Evolutionary conservation across 1,284 basidiomycete genomes (phyloP), one percentile per base, ranked within the genome.

Genomic region (Sphaerobolus stellatus): DNA sequence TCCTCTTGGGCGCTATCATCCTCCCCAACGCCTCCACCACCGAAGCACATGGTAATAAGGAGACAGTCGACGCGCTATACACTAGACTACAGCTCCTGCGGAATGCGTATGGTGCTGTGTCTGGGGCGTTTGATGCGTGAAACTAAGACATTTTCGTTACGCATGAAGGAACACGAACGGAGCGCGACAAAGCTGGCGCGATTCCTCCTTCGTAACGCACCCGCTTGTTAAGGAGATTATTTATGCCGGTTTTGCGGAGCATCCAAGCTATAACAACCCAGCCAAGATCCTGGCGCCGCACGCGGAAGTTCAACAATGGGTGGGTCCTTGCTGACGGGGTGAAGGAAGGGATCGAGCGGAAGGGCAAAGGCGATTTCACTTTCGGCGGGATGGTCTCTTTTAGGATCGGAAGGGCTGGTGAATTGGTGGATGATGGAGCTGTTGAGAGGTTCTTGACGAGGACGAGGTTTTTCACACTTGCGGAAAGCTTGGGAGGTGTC

Each of bases 401-500:
- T 71, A 74, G 86, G 22, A 84, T 94, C 49, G 75, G n/a, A n/a
- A n/a, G n/a, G n/a, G n/a, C n/a, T n/a, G n/a, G n/a, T n/a, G n/a
- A n/a, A n/a, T n/a, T n/a, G n/a, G n/a, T n/a, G n/a, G n/a, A n/a
- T n/a, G n/a, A n/a, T n/a, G n/a, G n/a, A n/a, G n/a, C n/a, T n/a
- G n/a, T 90, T 8, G 80, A 87, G 56, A 75, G 68, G 60, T 94
- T 98, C 75, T 73, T 97, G 52, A 82, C 81, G 0, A 70, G 80
- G 2, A 77, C 87, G 30, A 71, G 81, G 40, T 68, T 96, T 44
- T 95, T 97, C 67, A 83, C 87, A 13, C 79, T 98, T 16, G 95
- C 95, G 2, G 94, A 97, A 76, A 88, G 83, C 47, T 73, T 98
- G 5, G 95, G 95, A 2, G 95, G 94, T 0, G 92, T 97, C 14